Conservation (phyloP, 73 alveolate species). For the Strombidium stylifer region DNA sequence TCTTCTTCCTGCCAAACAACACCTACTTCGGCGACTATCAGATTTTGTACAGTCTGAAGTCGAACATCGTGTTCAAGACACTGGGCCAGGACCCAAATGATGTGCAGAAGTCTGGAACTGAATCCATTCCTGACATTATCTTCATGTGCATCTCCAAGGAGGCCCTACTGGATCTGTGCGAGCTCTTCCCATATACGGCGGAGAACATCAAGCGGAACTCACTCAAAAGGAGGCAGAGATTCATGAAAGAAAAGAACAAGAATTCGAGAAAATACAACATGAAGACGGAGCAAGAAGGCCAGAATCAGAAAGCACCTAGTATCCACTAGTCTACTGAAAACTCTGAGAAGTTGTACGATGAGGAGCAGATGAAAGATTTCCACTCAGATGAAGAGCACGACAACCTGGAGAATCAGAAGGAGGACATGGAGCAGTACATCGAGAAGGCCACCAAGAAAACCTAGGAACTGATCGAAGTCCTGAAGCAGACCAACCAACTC, state of each 20-base stretch:
- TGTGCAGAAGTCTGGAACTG: neutral
- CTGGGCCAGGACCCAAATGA: neutral
- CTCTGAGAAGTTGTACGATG: neutral
- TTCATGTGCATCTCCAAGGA: constrained; percentile 31
- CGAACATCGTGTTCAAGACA: constrained; percentile 39
- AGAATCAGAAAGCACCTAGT: neutral
- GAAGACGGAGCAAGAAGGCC: neutral
- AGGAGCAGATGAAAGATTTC: neutral
- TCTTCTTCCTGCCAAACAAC: constrained; percentile 22
- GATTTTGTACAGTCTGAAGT: constrained; percentile 13
- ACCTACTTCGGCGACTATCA: constrained; percentile 42
- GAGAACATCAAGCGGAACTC: constrained; percentile 14
- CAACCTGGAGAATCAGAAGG: neutral
- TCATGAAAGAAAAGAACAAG: constrained; percentile 28
- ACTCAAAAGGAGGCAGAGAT: constrained; percentile 3
- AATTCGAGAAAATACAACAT: neutral
- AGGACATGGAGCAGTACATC: neutral
- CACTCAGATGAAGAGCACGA: constrained; percentile 15
- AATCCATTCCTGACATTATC: constrained; percentile 13
- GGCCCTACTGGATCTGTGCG: constrained; percentile 12
- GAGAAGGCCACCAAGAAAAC: neutral
- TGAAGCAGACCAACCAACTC: too few species aligned
- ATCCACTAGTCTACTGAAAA: neutral
- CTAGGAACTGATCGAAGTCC: too few species aligned
- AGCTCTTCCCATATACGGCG: constrained; percentile 15